Evolutionary conservation across 805 yeast species (phyloP).

Genomic region (Saccharomycopsis sp.): DNA sequence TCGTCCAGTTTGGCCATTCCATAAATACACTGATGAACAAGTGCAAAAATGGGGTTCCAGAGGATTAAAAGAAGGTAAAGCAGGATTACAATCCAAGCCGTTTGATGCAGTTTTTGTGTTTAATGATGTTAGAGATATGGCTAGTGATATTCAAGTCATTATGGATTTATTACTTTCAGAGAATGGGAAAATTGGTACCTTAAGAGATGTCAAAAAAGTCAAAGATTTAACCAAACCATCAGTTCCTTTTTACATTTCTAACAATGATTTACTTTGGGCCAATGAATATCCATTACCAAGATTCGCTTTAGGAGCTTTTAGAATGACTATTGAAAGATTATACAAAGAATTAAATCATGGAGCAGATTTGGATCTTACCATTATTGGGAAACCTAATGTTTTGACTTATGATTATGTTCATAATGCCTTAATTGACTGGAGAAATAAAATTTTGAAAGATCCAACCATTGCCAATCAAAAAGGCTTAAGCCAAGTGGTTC

Average conservation of each 20-base stretch:
- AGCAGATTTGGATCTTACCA: conserved; percentile 29
- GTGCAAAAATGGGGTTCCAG: conserved; percentile 30
- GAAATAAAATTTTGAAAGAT: conserved; percentile 25
- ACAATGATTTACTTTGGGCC: conserved; percentile 82
- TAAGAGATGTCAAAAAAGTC: conserved; percentile 24
- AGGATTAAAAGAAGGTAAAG: conserved; percentile 17
- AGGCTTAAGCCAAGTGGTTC: conserved; percentile 27
- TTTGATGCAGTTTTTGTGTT: conserved; percentile 76
- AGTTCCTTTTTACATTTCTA: conserved; percentile 69
- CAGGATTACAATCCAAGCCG: too few species aligned
- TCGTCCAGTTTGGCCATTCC: conserved; percentile 60
- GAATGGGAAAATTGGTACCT: conserved; percentile 55
- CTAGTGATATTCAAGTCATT: conserved; percentile 72
- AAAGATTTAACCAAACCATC: conserved; percentile 41
- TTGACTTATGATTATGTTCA: conserved; percentile 80
- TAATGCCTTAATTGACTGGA: conserved; percentile 49
- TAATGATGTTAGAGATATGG: conserved; percentile 85
- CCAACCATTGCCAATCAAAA: conserved; percentile 2
- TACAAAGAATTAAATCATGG: conserved; percentile 46
- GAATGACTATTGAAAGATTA: conserved; percentile 49
- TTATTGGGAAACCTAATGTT: conserved; percentile 74
- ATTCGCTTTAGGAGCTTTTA: conserved; percentile 86
- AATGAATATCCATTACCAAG: conserved; percentile 69
- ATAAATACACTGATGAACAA: conserved; percentile 38
- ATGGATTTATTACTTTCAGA: conserved; percentile 59